A percentile compares a stretch with the other conserved stretches of the same genome.
Conservation (phyloP, 805 yeast species). For the Ogataea corticis region DNA sequence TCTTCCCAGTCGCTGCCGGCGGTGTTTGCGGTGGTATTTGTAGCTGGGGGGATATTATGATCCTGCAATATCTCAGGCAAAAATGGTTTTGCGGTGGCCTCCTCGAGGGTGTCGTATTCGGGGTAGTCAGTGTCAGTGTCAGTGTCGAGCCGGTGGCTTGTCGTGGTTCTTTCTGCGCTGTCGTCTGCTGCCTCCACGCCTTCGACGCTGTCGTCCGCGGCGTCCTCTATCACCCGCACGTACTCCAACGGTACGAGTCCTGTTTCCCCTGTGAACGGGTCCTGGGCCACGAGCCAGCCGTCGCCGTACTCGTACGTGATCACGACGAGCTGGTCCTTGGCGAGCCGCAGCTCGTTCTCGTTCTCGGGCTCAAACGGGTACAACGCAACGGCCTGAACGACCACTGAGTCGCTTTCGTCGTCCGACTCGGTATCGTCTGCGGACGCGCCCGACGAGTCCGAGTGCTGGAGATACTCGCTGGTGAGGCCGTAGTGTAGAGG, state of each 20-base stretch:
- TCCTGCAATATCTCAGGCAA: conserved; percentile 36
- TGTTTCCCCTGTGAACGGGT: conserved; percentile 71
- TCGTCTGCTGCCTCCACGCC: conserved; percentile 14
- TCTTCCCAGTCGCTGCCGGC: conserved; percentile 30
- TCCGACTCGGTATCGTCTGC: conserved; percentile 4
- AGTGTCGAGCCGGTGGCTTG: too few species aligned
- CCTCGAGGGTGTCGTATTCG: not conserved
- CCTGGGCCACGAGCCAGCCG: conserved; percentile 96
- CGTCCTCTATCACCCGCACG: conserved; percentile 51
- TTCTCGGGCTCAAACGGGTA: conserved; percentile 92
- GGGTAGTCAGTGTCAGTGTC: too few species aligned
- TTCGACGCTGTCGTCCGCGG: conserved; percentile 12
- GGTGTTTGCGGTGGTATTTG: conserved; percentile 9
- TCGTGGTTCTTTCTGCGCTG: too few species aligned
- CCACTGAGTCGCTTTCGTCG: conserved; percentile 16
- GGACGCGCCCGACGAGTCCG: conserved; percentile 2
- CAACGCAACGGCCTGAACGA: conserved; percentile 68
- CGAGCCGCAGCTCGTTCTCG: conserved; percentile 80
- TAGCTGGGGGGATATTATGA: conserved; percentile 14
- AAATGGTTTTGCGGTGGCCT: conserved; percentile 44
- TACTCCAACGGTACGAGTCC: conserved; percentile 96
- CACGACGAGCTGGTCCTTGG: conserved; percentile 81
- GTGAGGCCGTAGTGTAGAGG: conserved; percentile 69
- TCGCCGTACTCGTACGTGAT: conserved; percentile 93
- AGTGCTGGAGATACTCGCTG: conserved; percentile 8